A percentile compares a stretch with the other conserved stretches of the same genome.
Evolutionary conservation across 768 basidiomycete genomes (phyloP).

Genomic region (Termitomyces sp.): DNA sequence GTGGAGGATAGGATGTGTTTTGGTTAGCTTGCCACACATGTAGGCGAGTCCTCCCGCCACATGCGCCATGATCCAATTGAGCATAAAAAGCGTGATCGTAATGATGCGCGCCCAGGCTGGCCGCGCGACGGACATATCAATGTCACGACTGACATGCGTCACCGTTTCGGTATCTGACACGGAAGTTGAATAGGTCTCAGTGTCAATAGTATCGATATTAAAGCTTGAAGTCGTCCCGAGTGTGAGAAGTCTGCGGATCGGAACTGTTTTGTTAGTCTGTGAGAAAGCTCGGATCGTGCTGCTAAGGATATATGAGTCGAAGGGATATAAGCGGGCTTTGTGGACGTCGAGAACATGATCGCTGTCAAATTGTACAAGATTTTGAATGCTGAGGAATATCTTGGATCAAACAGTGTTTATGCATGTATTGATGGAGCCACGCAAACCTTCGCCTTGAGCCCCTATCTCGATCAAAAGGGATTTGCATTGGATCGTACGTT

Average conservation of each 20-base stretch:
- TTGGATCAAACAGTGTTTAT: neutral
- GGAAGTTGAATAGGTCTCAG: neutral
- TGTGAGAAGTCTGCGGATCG: neutral
- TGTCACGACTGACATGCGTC: neutral
- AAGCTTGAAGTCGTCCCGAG: neutral
- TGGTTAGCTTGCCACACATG: conserved; percentile 27
- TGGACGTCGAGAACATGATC: conserved; percentile 53
- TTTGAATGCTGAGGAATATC: conserved; percentile 37
- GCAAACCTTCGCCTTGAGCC: neutral
- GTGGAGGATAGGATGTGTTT: neutral
- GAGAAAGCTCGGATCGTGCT: conserved; percentile 38
- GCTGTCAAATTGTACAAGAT: conserved; percentile 50
- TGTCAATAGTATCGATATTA: neutral
- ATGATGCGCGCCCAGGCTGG: conserved; percentile 18
- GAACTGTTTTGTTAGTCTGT: neutral
- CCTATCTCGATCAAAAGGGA: neutral
- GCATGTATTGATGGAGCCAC: too few relatives aligned
- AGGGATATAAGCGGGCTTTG: conserved; percentile 48
- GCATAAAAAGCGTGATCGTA: conserved; percentile 37
- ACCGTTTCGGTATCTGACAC: neutral
- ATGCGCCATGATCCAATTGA: conserved; percentile 53
- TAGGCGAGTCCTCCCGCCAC: conserved; percentile 40
- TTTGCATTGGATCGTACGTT: neutral
- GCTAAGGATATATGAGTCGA: conserved; percentile 47
- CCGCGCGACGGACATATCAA: neutral